These are phyloP conservation scores for Cladophialophora immunda DNA, from an alignment of 2,329 filamentous ascomycete species.

Conservation along the genomic window DNA sequence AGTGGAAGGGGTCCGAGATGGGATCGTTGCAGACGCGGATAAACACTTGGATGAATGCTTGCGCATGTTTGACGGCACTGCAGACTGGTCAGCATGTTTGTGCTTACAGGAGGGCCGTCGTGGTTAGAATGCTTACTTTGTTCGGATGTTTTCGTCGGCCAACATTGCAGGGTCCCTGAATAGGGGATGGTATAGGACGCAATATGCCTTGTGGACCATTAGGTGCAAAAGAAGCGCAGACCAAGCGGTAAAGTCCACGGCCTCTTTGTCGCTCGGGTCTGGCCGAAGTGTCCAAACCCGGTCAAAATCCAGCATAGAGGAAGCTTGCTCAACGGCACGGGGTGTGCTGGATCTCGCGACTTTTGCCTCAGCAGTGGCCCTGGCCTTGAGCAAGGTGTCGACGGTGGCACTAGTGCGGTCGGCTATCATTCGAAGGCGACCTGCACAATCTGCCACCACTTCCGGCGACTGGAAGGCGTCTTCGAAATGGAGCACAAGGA, in stretches of 20 bases:
- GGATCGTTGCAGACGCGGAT: constrained; percentile 39
- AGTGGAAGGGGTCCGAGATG: constrained; percentile 38
- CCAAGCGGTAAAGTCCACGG: constrained; percentile 33
- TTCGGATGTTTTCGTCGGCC: constrained; percentile 23
- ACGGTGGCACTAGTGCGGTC: constrained; percentile 12
- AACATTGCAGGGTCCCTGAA: constrained; percentile 28
- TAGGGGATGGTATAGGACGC: constrained; percentile 39
- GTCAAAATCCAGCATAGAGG: constrained; percentile 18
- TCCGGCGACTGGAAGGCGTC: constrained; percentile 27
- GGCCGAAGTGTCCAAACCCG: constrained; percentile 33
- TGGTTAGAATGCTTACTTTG: constrained; percentile 22
- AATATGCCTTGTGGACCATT: constrained; percentile 41
- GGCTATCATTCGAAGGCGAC: constrained; percentile 25
- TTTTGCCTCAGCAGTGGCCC: not conserved
- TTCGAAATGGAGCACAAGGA: constrained; percentile 35
- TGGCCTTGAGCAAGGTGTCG: constrained; percentile 22
- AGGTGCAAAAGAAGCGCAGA: constrained; percentile 35
- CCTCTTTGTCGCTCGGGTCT: constrained; percentile 29
- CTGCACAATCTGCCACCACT: constrained; percentile 22
- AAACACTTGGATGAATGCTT: constrained; percentile 41
- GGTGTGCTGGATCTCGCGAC: constrained; percentile 5
- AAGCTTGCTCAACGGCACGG: not conserved
- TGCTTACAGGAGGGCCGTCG: not conserved
- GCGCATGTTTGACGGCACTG: constrained; percentile 40
- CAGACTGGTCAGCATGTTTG: not conserved